Conservation (phyloP, 169 alveolate species). For the Eimeria acervulina region DNA sequence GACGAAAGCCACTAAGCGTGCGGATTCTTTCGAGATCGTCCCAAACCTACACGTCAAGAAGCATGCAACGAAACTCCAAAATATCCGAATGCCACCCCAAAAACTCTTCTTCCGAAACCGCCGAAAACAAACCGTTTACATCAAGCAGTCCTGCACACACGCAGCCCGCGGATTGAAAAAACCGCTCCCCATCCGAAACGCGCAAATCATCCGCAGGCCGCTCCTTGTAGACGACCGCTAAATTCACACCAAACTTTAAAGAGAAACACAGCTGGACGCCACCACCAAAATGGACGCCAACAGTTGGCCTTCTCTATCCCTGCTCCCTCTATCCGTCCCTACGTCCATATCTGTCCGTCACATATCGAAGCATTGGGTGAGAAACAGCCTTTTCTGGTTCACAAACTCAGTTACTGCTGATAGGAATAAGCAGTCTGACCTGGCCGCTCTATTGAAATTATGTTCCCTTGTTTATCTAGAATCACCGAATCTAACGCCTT, state of each 20-base stretch:
- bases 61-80: conserved; percentile 82
- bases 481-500: conserved; percentile 71
- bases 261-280: background rate
- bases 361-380: background rate
- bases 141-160: conserved; percentile 77
- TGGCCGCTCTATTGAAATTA: conserved; percentile 80
- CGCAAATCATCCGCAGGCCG: background rate
- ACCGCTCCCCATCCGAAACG: background rate
- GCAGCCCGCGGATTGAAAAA: background rate
- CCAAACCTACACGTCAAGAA: conserved; percentile 76
- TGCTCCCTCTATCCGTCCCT: background rate
- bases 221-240: background rate
- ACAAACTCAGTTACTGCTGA: background rate
- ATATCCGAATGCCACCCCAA: conserved; percentile 75
- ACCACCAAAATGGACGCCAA: background rate
- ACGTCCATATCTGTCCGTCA: background rate
- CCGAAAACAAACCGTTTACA: conserved; percentile 69
- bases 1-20: background rate
- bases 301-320: background rate
- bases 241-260: background rate
- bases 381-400: background rate
- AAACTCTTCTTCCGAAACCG: conserved; percentile 66
- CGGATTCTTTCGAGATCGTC: background rate
- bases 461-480: conserved; percentile 80
- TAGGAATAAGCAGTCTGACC: conserved; percentile 46